A percentile compares a stretch with the other conserved stretches of the same genome.
phyloP scores from a whole-genome alignment of 495 filamentous ascomycete species.

The Talaromyces thailandensis region DNA sequence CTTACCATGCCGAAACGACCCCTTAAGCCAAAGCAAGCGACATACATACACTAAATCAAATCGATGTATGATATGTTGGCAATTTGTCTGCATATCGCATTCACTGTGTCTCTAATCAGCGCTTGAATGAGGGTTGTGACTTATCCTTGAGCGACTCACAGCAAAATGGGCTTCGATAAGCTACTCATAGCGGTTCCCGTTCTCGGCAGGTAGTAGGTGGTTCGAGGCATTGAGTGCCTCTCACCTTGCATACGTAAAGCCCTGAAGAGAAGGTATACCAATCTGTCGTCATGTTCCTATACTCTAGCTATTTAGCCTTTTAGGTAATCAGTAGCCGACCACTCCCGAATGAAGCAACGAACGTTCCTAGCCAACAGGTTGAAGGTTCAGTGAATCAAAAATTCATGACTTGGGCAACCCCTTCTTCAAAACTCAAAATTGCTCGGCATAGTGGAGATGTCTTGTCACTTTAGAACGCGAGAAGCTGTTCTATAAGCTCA shows the following conservation, averaged over 20 bases:
- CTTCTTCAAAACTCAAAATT: not conserved
- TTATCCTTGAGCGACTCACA: not conserved
- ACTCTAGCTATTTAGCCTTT: not conserved
- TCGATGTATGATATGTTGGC: not conserved
- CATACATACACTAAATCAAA: not conserved
- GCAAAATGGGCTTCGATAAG: not conserved
- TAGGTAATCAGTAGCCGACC: not conserved
- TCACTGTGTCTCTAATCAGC: not conserved
- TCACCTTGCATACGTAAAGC: not conserved
- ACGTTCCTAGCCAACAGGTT: not conserved
- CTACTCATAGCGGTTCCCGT: not conserved
- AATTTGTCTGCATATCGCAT: not conserved
- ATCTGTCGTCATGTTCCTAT: not conserved
- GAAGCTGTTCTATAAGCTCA: not conserved
- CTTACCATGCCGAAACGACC: not conserved
- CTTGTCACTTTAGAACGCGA: not conserved
- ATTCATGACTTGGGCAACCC: not conserved
- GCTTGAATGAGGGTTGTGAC: not conserved
- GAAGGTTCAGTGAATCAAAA: not conserved
- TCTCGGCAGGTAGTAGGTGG: not conserved
- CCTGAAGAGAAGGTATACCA: not conserved
- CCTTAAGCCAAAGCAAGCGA: not conserved
- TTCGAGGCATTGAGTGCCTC: not conserved
- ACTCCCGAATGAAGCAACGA: not conserved
- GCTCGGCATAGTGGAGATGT: too few species aligned